A percentile compares a stretch with the other conserved stretches of the same genome.
Evolutionary conservation across 2,329 filamentous ascomycete genomes (phyloP).

Genomic region (Ophiostoma sp.): DNA sequence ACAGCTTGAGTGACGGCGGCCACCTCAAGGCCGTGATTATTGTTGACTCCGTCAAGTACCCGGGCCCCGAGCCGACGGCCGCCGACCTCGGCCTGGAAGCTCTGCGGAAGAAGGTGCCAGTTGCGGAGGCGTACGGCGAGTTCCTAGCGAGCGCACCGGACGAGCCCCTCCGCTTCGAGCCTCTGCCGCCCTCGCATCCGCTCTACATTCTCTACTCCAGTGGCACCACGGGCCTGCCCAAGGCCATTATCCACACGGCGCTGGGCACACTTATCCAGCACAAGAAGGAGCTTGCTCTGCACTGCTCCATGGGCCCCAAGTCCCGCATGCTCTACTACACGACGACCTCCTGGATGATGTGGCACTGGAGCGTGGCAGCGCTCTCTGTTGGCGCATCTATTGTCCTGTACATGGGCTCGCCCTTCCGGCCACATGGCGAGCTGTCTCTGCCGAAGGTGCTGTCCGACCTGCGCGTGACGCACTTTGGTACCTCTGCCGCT

Average conservation of each 20-base stretch:
- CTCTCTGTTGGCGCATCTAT: slow-evolving; percentile 81
- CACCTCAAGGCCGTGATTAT: slow-evolving; percentile 74
- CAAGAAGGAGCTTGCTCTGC: slow-evolving; percentile 92
- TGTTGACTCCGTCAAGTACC: slow-evolving; percentile 53
- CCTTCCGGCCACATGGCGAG: slow-evolving; percentile 77
- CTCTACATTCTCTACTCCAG: slow-evolving; percentile 93
- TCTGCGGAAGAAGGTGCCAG: slow-evolving; percentile 43
- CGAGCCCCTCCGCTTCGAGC: slow-evolving; percentile 64
- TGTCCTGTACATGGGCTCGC: slow-evolving; percentile 88
- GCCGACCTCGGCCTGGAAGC: slow-evolving; percentile 45
- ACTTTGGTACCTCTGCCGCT: slow-evolving; percentile 93
- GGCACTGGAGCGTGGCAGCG: slow-evolving; percentile 92
- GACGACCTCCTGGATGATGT: slow-evolving; percentile 96
- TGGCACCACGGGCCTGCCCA: slow-evolving; percentile 83
- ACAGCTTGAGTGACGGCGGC: slow-evolving; percentile 58
- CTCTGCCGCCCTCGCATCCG: slow-evolving; percentile 80
- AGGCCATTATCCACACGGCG: slow-evolving; percentile 91
- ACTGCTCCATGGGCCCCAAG: slow-evolving; percentile 72
- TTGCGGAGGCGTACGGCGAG: slow-evolving; percentile 46
- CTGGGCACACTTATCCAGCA: slow-evolving; percentile 91
- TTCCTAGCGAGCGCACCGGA: slow-evolving; percentile 48
- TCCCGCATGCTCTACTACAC: slow-evolving; percentile 91
- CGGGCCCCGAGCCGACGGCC: slow-evolving; percentile 31
- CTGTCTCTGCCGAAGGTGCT: slow-evolving; percentile 81
- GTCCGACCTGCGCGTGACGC: slow-evolving; percentile 77